Percentiles rank a stretch among this genome's conserved stretches.
These are phyloP conservation scores for Fagus sylvatica DNA, from an alignment of 306 rosid genomes.

Conservation along the genomic window DNA sequence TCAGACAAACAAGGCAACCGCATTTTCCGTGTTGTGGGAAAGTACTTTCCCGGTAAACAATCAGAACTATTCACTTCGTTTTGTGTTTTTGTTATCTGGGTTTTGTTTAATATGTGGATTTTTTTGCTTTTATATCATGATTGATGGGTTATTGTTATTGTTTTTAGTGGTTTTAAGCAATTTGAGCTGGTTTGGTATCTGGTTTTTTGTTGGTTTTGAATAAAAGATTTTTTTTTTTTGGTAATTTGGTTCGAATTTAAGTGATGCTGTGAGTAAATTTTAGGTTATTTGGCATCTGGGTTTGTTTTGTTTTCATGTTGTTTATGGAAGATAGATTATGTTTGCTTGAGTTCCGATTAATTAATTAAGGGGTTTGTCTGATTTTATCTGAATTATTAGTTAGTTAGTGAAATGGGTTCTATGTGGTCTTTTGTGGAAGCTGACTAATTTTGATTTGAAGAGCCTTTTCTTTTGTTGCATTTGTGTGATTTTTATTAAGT, in stretches of 20 bases:
- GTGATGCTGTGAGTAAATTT: too few species aligned
- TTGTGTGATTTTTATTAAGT: neutral
- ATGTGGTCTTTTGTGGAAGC: neutral
- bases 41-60: conserved; percentile 77
- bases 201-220: neutral
- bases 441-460: neutral
- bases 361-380: neutral
- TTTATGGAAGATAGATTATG: neutral
- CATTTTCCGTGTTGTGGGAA: conserved; percentile 77
- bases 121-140: neutral
- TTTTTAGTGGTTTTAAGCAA: neutral
- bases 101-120: neutral
- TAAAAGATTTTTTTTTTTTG: too few species aligned
- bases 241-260: too few species aligned
- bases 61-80: neutral
- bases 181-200: neutral
- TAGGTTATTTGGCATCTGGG: neutral
- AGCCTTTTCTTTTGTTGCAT: neutral
- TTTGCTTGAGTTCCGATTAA: neutral
- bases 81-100: neutral
- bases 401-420: neutral
- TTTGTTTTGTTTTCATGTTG: neutral
- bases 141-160: neutral
- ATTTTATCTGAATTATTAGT: neutral
- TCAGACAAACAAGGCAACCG: conserved; percentile 58